Conservation (phyloP, 305 asterid genomes). For the Plantago lanceolata region DNA sequence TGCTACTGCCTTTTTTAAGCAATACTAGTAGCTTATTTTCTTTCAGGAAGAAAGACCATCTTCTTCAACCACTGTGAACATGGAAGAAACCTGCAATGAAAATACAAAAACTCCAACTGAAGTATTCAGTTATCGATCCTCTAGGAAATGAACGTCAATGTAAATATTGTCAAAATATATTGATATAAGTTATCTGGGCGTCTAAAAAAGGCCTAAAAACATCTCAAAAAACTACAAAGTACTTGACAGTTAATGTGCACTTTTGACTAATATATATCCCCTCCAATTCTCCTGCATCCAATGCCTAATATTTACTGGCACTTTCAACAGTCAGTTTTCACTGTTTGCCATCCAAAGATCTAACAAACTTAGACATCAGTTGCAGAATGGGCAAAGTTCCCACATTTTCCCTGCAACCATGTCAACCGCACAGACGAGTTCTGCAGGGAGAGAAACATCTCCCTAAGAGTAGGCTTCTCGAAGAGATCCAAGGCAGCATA, state of each 20-base stretch:
- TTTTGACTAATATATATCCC: not conserved
- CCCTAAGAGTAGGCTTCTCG: slow-evolving; percentile 58
- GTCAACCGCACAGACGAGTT: slow-evolving; percentile 40
- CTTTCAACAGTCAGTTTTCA: not conserved
- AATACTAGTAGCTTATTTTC: slow-evolving; percentile 11
- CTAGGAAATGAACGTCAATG: too few species aligned
- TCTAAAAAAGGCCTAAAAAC: not conserved
- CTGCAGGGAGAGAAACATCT: slow-evolving; percentile 59
- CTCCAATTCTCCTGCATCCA: not conserved
- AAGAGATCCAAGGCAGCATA: slow-evolving; percentile 74
- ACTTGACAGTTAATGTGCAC: not conserved
- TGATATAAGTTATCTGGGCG: not conserved
- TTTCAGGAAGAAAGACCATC: slow-evolving; percentile 44
- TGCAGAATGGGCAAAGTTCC: slow-evolving; percentile 25
- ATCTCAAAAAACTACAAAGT: not conserved
- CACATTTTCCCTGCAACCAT: slow-evolving; percentile 73
- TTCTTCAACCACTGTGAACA: slow-evolving; percentile 32
- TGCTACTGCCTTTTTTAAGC: not conserved
- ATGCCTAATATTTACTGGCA: slow-evolving; percentile 17
- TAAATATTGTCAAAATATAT: not conserved
- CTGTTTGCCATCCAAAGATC: not conserved
- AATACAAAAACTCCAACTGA: slow-evolving; percentile 34
- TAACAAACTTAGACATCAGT: slow-evolving; percentile 5
- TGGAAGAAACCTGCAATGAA: slow-evolving; percentile 35
- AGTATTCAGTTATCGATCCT: slow-evolving; percentile 35